Percentiles rank a stretch among this genome's conserved stretches.
These are phyloP conservation scores for Nitzschia inconspicua DNA, from an alignment of 108 stramenopile genomes.

Conservation along the genomic window DNA sequence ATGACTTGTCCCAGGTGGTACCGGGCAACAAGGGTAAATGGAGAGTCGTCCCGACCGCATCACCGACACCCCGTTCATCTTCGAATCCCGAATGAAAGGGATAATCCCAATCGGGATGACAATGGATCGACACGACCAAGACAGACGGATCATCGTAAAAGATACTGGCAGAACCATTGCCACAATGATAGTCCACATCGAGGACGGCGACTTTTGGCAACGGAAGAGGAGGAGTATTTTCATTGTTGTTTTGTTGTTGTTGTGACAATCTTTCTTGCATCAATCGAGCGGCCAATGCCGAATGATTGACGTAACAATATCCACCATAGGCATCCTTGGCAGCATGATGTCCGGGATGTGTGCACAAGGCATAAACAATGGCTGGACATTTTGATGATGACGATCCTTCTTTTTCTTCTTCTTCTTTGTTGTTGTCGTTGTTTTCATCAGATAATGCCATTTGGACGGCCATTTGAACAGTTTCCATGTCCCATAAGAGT, in stretches of 20 bases:
- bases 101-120: conserved; percentile 78
- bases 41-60: conserved; percentile 43
- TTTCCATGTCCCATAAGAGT: conserved; percentile 50
- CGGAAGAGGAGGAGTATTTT: neutral
- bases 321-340: conserved; percentile 74
- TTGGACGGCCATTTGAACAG: conserved; percentile 45
- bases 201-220: conserved; percentile 38
- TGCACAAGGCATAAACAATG: conserved; percentile 61
- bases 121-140: conserved; percentile 70
- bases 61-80: conserved; percentile 64
- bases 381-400: neutral
- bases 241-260: conserved; percentile 18
- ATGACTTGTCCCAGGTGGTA: conserved; percentile 53
- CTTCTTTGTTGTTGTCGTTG: no score
- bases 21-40: conserved; percentile 68
- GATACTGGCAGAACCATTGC: conserved; percentile 78
- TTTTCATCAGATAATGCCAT: conserved; percentile 8
- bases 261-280: conserved; percentile 31
- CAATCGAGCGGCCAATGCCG: conserved; percentile 49
- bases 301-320: conserved; percentile 82
- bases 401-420: neutral
- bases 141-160: conserved; percentile 64
- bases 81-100: conserved; percentile 78
- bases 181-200: conserved; percentile 73
- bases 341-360: conserved; percentile 85